Evolutionary conservation across 441 rosid genomes (phyloP).

Genomic region (Jatropha multifida): DNA sequence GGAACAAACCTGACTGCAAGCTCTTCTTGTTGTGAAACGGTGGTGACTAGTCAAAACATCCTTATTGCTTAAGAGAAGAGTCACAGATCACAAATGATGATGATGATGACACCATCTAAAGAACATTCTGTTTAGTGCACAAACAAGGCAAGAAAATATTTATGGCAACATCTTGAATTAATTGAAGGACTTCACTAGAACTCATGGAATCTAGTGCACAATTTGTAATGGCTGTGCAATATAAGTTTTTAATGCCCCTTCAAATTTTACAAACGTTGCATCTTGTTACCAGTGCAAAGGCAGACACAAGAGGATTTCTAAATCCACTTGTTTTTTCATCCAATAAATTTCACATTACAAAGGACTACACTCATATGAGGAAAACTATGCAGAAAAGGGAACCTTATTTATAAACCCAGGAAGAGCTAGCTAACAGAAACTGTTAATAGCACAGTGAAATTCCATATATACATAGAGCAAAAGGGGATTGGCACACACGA

Average conservation of each 20-base stretch:
- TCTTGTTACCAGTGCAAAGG: background rate
- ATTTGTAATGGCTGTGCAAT: background rate
- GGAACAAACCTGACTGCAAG: constrained; percentile 74
- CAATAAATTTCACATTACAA: background rate
- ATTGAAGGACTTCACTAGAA: too few species aligned
- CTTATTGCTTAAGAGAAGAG: background rate
- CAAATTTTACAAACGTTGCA: background rate
- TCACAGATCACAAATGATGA: background rate
- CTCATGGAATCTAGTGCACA: background rate
- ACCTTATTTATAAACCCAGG: background rate
- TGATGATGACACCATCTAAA: background rate
- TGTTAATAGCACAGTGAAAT: constrained; percentile 10
- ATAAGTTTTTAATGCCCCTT: background rate
- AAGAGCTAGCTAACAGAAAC: background rate
- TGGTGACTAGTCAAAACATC: constrained; percentile 49
- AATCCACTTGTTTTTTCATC: background rate
- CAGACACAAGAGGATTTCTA: background rate
- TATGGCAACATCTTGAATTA: background rate
- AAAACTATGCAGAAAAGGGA: background rate
- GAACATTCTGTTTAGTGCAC: background rate
- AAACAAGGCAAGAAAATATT: background rate
- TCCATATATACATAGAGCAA: constrained; percentile 11
- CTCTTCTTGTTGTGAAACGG: constrained; percentile 96
- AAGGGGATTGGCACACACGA: constrained; percentile 9
- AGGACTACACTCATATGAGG: background rate